Evolutionary conservation across 202 grass and related monocot species (phyloP).

Genomic region (Alloteropsis angusta): DNA sequence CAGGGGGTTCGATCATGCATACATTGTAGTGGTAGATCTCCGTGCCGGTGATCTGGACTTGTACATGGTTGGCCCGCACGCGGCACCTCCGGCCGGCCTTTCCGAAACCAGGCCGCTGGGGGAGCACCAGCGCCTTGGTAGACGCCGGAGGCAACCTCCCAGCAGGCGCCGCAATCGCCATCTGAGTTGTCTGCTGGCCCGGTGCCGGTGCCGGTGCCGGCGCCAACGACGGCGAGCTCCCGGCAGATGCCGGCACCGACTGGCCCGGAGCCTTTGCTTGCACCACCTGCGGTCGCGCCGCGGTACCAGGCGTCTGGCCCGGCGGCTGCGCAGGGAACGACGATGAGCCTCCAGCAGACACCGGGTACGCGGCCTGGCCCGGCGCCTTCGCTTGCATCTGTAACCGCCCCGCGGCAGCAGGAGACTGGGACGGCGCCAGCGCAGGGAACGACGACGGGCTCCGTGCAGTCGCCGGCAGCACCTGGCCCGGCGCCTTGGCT

Average conservation of each 20-base stretch:
- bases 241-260: not conserved
- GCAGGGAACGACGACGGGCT: not conserved
- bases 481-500: not conserved
- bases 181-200: not conserved
- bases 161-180: not conserved
- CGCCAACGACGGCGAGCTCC: not conserved
- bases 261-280: not conserved
- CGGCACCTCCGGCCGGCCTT: constrained; percentile 26
- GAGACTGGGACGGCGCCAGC: not conserved
- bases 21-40: constrained; percentile 64
- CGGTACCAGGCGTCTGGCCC: too few relatives aligned
- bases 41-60: constrained; percentile 39
- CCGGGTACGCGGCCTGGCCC: not conserved
- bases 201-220: not conserved
- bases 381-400: not conserved
- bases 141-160: constrained; percentile 4
- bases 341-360: not conserved
- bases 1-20: constrained; percentile 1
- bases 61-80: constrained; percentile 60
- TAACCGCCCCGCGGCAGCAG: not conserved
- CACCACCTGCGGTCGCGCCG: not conserved
- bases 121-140: constrained; percentile 29
- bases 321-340: too few relatives aligned
- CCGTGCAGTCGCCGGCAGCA: not conserved
- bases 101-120: constrained; percentile 36